Base-by-base conservation (phyloP, 352 stramenopile species). In the Thraustochytrium sp. region DNA sequence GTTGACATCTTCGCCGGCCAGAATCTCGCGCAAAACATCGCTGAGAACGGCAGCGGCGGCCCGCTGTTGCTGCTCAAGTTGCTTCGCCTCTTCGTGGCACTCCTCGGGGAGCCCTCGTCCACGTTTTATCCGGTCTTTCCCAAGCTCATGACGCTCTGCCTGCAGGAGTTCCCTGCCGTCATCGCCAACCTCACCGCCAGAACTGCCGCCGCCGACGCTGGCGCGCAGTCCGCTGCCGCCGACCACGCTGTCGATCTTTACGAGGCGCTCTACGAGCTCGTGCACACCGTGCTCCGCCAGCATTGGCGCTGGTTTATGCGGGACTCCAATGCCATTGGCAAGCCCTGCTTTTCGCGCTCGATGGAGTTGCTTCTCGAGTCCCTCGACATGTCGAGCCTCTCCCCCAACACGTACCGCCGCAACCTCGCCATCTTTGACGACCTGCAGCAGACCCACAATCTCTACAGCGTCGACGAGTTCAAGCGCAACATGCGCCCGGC, bases 351-450 rank as follows among this genome's bases (percentile, higher is more conserved):
- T 11, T 8, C 40, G n/a, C 48, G 34, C 16, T 18, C 68, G 26
- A 80, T 80, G 68, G 53, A 80, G 37, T 44, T 80, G 21, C 53
- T 80, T 23, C 68, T 80, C 8, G 29, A 80, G 51, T 80, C 68
- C 9, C 40, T 80, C 51, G 31, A 65, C 16, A 61, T 46, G 48
- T 44, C 63, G 3, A 53, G 68, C 37, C 18, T 80, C 11, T 4
- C 68, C 29, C 68, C 68, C 21, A 29, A 8, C 37, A 23, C 26
- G 23, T 80, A 75, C 16, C 68, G 68, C 26, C 48, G 51, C 68
- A 80, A 80, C 42, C 37, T 80, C 11, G 68, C 44, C 13, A 63
- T 80, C 48, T 80, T 80, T 72, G 44, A 80, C 2, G 68, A 80
- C 37, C 44, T 80, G 18, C 48, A 80, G 26, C 9, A 44, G 23